Percentiles rank a stretch among this genome's conserved stretches.
Conservation (phyloP, 306 rosid genomes). For the Styphnolobium japonicum region DNA sequence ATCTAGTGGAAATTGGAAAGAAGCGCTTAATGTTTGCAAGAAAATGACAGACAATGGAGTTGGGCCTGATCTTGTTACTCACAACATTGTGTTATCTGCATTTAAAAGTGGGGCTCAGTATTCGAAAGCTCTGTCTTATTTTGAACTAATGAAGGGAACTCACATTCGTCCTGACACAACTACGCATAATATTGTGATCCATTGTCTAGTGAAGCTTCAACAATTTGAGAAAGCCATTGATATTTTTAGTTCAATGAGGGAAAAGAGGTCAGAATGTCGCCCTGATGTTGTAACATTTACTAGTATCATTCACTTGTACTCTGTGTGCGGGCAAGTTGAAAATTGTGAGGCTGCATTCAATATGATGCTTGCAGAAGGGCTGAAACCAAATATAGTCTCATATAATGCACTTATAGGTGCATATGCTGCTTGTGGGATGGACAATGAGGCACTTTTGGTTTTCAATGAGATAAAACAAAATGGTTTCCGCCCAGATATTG, state of each 20-base stretch:
- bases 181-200: constrained; percentile 78
- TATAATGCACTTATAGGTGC: constrained; percentile 82
- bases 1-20: constrained; percentile 95
- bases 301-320: constrained; percentile 78
- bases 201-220: constrained; percentile 75
- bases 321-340: constrained; percentile 74
- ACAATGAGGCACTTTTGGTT: constrained; percentile 59
- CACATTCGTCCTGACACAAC: constrained; percentile 77
- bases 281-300: constrained; percentile 93
- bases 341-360: constrained; percentile 67
- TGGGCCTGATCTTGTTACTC: constrained; percentile 99
- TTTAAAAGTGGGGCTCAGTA: constrained; percentile 85
- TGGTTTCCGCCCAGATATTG: constrained; percentile 78
- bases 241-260: constrained; percentile 77
- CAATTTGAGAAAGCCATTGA: constrained; percentile 71
- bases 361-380: constrained; percentile 82
- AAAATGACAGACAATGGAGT: constrained; percentile 95
- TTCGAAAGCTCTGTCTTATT: constrained; percentile 88
- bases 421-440: constrained; percentile 82
- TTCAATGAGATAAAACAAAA: constrained; percentile 64
- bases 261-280: constrained; percentile 68
- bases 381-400: constrained; percentile 76
- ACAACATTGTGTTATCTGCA: constrained; percentile 84
- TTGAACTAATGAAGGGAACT: constrained; percentile 93
- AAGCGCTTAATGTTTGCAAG: constrained; percentile 86